Percentiles rank a stretch among this genome's conserved stretches.
These are phyloP conservation scores for Escovopsis sp. DNA, from an alignment of 2,329 filamentous ascomycete genomes.

Conservation along the genomic window DNA sequence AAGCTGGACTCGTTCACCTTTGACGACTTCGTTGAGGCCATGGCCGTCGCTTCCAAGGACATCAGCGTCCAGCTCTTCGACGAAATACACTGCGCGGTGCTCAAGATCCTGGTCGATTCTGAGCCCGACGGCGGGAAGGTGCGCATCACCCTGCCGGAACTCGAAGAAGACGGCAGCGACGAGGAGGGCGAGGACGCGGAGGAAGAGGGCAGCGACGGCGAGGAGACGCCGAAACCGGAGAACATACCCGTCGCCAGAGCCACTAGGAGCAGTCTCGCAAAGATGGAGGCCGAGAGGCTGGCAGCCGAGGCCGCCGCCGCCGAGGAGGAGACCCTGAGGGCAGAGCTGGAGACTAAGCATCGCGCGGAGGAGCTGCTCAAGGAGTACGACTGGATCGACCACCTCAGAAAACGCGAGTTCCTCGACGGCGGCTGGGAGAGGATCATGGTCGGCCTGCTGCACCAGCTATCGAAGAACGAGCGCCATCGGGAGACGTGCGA, in stretches of 20 bases:
- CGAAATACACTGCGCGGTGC: slow-evolving; percentile 79
- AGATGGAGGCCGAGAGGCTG: slow-evolving; percentile 58
- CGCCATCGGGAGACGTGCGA: slow-evolving; percentile 60
- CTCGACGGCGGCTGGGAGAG: slow-evolving; percentile 80
- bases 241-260: slow-evolving; percentile 53
- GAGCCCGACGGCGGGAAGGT: slow-evolving; percentile 65
- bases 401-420: slow-evolving; percentile 72
- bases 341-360: slow-evolving; percentile 39
- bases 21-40: slow-evolving; percentile 84
- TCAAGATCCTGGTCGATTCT: slow-evolving; percentile 72
- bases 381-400: slow-evolving; percentile 71
- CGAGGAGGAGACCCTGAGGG: slow-evolving; percentile 32
- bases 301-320: slow-evolving; percentile 44
- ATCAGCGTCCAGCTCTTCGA: slow-evolving; percentile 71
- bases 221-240: slow-evolving; percentile 56
- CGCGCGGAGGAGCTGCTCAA: slow-evolving; percentile 63
- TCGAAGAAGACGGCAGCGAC: slow-evolving; percentile 57
- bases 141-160: slow-evolving; percentile 61
- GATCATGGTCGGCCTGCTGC: slow-evolving; percentile 72
- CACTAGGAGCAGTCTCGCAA: slow-evolving; percentile 74
- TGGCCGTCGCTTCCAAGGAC: slow-evolving; percentile 62
- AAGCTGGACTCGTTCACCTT: slow-evolving; percentile 94
- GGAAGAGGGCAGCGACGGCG: slow-evolving; percentile 35
- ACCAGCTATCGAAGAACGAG: slow-evolving; percentile 69
- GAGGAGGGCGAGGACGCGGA: slow-evolving; percentile 47